phyloP scores from a whole-genome alignment of 768 basidiomycete genomes.

The Tylopilus felleus region DNA sequence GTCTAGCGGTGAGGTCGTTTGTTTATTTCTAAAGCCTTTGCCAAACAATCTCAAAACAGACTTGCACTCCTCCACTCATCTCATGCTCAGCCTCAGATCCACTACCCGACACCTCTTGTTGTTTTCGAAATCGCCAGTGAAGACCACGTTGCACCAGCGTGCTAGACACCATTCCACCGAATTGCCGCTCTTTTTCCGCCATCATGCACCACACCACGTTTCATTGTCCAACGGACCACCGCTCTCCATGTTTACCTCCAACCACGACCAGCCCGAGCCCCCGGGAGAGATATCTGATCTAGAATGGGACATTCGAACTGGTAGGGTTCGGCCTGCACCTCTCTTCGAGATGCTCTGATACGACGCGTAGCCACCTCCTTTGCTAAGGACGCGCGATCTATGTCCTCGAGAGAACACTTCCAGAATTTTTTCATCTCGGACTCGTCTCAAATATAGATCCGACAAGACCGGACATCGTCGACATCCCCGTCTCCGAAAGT shows the following conservation, averaged over 20 bases:
- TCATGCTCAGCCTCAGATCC: slow-evolving; percentile 13
- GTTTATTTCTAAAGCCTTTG: slow-evolving; percentile 21
- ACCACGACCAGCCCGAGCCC: slow-evolving; percentile 8
- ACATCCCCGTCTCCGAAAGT: slow-evolving; percentile 26
- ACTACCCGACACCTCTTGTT: background rate
- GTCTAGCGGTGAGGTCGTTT: slow-evolving; percentile 41
- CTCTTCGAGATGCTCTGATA: slow-evolving; percentile 27
- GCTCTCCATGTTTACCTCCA: slow-evolving; percentile 24
- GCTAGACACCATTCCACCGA: slow-evolving; percentile 5
- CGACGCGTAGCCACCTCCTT: slow-evolving; percentile 16
- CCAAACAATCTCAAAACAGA: slow-evolving; percentile 23
- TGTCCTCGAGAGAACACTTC: slow-evolving; percentile 65
- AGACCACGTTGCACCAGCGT: no score
- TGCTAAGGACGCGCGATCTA: slow-evolving; percentile 65
- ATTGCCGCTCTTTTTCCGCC: slow-evolving; percentile 17
- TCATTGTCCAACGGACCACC: slow-evolving; percentile 12
- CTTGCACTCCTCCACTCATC: background rate
- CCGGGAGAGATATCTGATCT: slow-evolving; percentile 49
- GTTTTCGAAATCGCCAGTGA: background rate
- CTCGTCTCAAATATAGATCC: slow-evolving; percentile 56
- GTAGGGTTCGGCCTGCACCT: slow-evolving; percentile 34
- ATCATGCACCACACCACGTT: background rate
- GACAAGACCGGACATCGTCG: slow-evolving; percentile 31
- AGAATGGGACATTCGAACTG: slow-evolving; percentile 79
- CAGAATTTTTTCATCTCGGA: slow-evolving; percentile 66